Evolutionary conservation across 2,329 filamentous ascomycete genomes (phyloP), one percentile per base, ranked within the genome.

Genomic region (Thyridium curvatum): DNA sequence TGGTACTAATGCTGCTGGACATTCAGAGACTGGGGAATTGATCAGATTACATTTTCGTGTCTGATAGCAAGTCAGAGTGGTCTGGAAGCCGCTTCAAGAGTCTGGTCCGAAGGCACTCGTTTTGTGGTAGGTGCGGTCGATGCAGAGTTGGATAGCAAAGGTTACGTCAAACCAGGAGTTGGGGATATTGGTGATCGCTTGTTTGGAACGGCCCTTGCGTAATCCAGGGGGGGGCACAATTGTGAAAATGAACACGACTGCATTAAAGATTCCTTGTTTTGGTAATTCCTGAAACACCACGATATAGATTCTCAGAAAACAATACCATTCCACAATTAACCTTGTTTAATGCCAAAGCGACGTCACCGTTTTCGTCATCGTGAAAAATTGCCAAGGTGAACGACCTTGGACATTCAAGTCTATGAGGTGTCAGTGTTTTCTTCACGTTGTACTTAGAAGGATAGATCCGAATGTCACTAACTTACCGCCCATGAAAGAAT

Each of bases 21-120:
- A n/a, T n/a, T n/a, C n/a, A 66, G 66, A 30, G 80, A 84, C 41
- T 84, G 80, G 79, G 80, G 80, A 2, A 78, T 83, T 12, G 67
- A 75, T 57, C 64, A 68, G 39, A 74, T 84, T 18, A 61, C 82
- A 18, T 62, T 82, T 37, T 56, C 80, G 12, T 66, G 66, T 33
- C 66, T 84, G 18, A 53, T 84, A 35, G 77, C 68, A 0, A 77
- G 73, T 16, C 58, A 66, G 46, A 62, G 59, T 13, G 80, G 80
- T 3, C 48, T 84, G 43, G 52, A 55, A 40, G 65, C 65, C 39
- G 79, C 76, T 12, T 74, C 74, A 12, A 64, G 59, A 29, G 69
- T 72, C 46, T 82, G 77, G 74, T 60, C 65, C 3, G 41, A 42
- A n/a, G 35, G 36, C 4, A 43, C 42, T 10, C 15, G 38, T 18